Base-by-base conservation (phyloP, 129 eudicot species). In the Ambrosia trifida region DNA sequence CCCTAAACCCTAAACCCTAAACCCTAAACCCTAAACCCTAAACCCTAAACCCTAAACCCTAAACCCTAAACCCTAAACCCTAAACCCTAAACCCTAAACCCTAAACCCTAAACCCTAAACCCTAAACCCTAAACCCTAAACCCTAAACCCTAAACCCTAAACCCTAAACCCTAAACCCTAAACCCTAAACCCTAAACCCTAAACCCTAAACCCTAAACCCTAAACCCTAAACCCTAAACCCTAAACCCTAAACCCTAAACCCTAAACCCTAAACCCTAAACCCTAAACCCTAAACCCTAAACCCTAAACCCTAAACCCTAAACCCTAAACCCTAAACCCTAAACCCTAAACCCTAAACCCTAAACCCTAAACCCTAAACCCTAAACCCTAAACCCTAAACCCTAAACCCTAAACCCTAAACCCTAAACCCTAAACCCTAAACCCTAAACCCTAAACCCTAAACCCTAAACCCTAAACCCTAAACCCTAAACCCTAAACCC, bases 341-440 rank as follows among this genome's bases (percentile, higher is more conserved):
- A 45, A 45, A 35, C 40, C 51, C 51, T 11, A 11, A 45, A 45
- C 51, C 51, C 51, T 11, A 45, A 45, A 11, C 51, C 51, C 51
- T 11, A 45, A 45, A 45, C 51, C 51, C 51, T 11, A 45, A 45
- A 11, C 51, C 51, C 50, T 11, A 45, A 45, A 45, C 50, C 50
- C 50, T 11, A 45, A 45, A 45, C 50, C 50, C 50, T 11, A 45
- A 45, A 45, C 50, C 50, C 50, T 11, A 45, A 45, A 45, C 50
- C 50, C 50, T 11, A 45, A 45, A 45, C 50, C 50, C 50, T 11
- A 9, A 45, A 45, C 50, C 50, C 50, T 11, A 9, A 45, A 45
- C 50, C 50, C 50, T 45, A 45, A 45, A 45, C 50, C 50, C 50
- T 45, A 45, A 45, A 45, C 50, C 50, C 50, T 45, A 45, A 45